These are phyloP conservation scores for Trametes polyzona DNA, from an alignment of 1,284 basidiomycete genomes.

Conservation along the genomic window DNA sequence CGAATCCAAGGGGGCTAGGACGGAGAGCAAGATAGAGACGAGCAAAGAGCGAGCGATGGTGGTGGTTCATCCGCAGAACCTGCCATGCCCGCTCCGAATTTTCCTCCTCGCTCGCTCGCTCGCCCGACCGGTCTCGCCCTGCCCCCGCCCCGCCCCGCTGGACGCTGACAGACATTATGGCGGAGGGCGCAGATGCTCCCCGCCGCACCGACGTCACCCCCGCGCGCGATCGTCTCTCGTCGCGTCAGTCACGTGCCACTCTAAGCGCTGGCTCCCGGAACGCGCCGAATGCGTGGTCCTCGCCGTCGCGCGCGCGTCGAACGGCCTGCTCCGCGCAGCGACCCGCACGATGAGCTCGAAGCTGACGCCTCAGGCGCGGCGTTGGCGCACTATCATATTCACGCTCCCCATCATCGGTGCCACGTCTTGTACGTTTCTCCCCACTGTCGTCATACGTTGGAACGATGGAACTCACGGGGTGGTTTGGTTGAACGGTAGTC, in stretches of 20 bases:
- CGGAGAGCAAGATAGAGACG: slow-evolving; percentile 3
- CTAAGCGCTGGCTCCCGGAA: neutral
- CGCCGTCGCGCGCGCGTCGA: slow-evolving; percentile 12
- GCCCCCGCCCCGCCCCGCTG: neutral
- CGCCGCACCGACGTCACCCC: slow-evolving; percentile 22
- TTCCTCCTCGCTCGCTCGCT: too few species aligned
- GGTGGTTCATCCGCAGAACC: slow-evolving; percentile 17
- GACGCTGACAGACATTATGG: slow-evolving; percentile 1
- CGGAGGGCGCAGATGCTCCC: slow-evolving; percentile 5
- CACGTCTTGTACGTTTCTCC: slow-evolving; percentile 49
- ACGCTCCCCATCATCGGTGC: slow-evolving; percentile 64
- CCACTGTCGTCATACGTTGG: neutral
- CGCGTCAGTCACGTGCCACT: slow-evolving; percentile 15
- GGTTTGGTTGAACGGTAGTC: slow-evolving; percentile 42
- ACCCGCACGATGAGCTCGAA: slow-evolving; percentile 24
- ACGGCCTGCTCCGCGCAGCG: neutral
- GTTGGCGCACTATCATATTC: slow-evolving; percentile 62
- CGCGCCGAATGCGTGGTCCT: slow-evolving; percentile 15
- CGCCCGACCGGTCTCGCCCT: neutral
- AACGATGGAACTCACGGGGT: neutral
- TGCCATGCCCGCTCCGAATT: too few species aligned
- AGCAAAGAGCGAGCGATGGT: slow-evolving; percentile 2
- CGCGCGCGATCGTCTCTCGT: slow-evolving; percentile 14
- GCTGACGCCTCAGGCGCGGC: slow-evolving; percentile 50
- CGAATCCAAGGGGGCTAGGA: neutral